phyloP scores from a whole-genome alignment of 768 basidiomycete genomes.

The Ephemerocybe angulata region DNA sequence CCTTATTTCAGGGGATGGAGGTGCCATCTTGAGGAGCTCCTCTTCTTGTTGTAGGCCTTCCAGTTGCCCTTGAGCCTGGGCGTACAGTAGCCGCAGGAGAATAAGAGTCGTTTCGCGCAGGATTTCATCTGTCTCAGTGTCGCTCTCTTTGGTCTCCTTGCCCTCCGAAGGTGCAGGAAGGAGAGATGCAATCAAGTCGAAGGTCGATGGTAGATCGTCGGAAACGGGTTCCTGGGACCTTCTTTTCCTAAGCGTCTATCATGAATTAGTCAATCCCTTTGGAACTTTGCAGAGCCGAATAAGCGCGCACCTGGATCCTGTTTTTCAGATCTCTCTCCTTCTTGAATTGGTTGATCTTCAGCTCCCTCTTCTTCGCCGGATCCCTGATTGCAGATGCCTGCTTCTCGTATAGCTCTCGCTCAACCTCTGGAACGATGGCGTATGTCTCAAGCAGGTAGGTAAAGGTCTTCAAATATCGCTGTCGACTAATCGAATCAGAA shows the following conservation, averaged over 20 bases:
- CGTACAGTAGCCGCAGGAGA: conserved; percentile 70
- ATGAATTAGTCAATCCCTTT: not conserved
- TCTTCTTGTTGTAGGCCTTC: conserved; percentile 70
- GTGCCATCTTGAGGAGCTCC: conserved; percentile 59
- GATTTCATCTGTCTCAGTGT: conserved; percentile 59
- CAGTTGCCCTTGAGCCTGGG: conserved; percentile 63
- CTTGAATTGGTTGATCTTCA: conserved; percentile 89
- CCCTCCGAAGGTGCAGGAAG: conserved; percentile 36
- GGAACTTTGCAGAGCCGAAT: not conserved
- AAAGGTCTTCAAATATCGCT: conserved; percentile 51
- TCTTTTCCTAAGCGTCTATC: conserved; percentile 54
- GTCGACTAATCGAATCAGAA: conserved; percentile 21
- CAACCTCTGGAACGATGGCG: conserved; percentile 58
- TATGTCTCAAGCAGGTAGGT: conserved; percentile 57
- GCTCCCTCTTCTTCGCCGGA: conserved; percentile 68
- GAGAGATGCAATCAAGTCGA: conserved; percentile 62
- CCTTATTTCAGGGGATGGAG: conserved; percentile 33
- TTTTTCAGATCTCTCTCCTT: conserved; percentile 76
- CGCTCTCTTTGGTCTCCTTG: conserved; percentile 43
- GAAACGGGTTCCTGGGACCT: conserved; percentile 36
- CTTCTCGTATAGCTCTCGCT: conserved; percentile 52
- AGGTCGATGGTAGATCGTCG: conserved; percentile 42
- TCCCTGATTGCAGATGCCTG: conserved; percentile 52
- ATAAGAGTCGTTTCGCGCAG: conserved; percentile 65
- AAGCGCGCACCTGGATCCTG: conserved; percentile 58